Evolutionary conservation across 257 asterid genomes (phyloP).

Genomic region (Cruciata laevipes): DNA sequence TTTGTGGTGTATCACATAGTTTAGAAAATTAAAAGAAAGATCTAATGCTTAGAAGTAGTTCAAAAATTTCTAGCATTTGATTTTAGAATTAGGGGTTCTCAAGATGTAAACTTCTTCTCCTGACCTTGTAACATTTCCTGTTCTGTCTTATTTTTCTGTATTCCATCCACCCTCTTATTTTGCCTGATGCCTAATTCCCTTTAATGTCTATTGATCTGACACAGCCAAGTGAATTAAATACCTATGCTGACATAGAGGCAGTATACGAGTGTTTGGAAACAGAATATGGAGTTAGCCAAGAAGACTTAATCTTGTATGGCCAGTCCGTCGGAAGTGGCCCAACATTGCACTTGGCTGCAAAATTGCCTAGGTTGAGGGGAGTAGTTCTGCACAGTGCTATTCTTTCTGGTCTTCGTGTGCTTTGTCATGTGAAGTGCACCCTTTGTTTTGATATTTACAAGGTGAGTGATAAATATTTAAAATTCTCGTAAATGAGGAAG

Average conservation of each 20-base stretch:
- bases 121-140: neutral
- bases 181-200: neutral
- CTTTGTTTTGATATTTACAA: constrained; percentile 89
- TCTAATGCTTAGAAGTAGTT: neutral
- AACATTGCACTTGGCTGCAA: constrained; percentile 88
- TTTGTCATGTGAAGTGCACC: constrained; percentile 83
- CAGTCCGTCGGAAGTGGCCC: constrained; percentile 99
- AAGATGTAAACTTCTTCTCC: neutral
- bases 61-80: neutral
- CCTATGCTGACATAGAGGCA: constrained; percentile 96
- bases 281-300: constrained; percentile 90
- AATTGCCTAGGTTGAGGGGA: constrained; percentile 88
- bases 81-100: neutral
- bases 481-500: neutral
- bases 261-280: constrained; percentile 89
- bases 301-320: constrained; percentile 81
- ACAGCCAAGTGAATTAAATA: constrained; percentile 90
- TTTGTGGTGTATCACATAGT: neutral
- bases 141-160: neutral
- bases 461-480: constrained; percentile 31
- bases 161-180: neutral
- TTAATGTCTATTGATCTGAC: constrained; percentile 12
- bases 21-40: neutral
- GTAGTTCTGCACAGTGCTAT: constrained; percentile 97
- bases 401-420: constrained; percentile 98